Conservation (phyloP, 345 rosid species). For the Salix udensis region DNA sequence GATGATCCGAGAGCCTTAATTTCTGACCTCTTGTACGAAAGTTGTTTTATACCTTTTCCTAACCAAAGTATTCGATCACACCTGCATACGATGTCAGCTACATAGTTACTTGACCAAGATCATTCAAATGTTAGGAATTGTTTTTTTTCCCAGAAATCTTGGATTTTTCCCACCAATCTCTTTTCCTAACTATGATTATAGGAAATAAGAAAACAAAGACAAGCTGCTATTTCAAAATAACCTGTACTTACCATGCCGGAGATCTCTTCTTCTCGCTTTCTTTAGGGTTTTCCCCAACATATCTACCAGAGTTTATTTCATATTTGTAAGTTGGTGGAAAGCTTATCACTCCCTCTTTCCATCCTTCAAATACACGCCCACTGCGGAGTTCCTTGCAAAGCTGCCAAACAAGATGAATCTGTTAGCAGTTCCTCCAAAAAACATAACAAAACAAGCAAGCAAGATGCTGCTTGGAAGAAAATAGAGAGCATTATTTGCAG, state of each 20-base stretch:
- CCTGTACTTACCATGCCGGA: constrained; percentile 76
- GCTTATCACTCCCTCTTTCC: constrained; percentile 79
- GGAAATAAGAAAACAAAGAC: neutral
- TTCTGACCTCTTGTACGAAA: constrained; percentile 62
- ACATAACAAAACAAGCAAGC: neutral
- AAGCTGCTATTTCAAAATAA: neutral
- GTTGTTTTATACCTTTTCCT: constrained; percentile 81
- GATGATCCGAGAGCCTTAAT: constrained; percentile 72
- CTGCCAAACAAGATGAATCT: constrained; percentile 35
- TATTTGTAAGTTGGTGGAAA: constrained; percentile 97
- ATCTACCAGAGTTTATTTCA: constrained; percentile 76
- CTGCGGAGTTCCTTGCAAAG: constrained; percentile 60
- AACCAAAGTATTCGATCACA: constrained; percentile 92
- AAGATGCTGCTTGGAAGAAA: neutral
- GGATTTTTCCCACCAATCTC: neutral
- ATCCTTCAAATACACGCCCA: constrained; percentile 85
- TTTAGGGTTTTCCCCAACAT: constrained; percentile 70
- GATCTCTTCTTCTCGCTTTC: constrained; percentile 95
- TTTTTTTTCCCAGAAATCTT: neutral
- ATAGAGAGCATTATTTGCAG: neutral
- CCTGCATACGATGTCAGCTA: constrained; percentile 41
- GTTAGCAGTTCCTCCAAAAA: neutral
- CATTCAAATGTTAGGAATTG: neutral
- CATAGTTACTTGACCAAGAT: neutral
- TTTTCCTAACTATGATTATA: neutral